phyloP scores from a whole-genome alignment of 2,329 filamentous ascomycete genomes.

The Ramularia collo-cygni region DNA sequence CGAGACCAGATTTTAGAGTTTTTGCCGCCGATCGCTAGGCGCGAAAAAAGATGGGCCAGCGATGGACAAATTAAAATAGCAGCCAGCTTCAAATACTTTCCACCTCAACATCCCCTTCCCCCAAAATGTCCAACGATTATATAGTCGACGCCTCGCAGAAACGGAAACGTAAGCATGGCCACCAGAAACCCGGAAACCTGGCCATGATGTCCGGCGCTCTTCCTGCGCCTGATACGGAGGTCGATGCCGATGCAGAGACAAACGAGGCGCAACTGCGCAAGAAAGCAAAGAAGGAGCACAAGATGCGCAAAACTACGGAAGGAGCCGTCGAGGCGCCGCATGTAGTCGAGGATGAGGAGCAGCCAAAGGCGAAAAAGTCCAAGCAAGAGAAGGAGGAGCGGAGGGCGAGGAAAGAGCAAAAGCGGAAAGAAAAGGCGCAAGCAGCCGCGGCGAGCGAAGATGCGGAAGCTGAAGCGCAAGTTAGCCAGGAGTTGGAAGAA shows the following conservation, averaged over 20 bases:
- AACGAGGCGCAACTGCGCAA: slow-evolving; percentile 15
- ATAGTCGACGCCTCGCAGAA: slow-evolving; percentile 18
- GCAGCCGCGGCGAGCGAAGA: slow-evolving; percentile 13
- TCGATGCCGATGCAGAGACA: slow-evolving; percentile 10
- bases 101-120: too few relatives aligned
- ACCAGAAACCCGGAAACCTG: slow-evolving; percentile 16
- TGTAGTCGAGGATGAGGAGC: slow-evolving; percentile 15
- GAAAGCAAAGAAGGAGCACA: slow-evolving; percentile 28
- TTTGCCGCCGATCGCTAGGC: too few relatives aligned
- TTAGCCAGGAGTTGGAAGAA: slow-evolving; percentile 25
- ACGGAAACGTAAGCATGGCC: slow-evolving; percentile 19
- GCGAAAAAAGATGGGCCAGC: too few relatives aligned
- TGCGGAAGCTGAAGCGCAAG: slow-evolving; percentile 20
- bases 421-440: slow-evolving; percentile 6
- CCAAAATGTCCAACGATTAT: slow-evolving; percentile 22
- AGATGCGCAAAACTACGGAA: slow-evolving; percentile 26
- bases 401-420: slow-evolving; percentile 13
- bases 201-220: slow-evolving; percentile 31
- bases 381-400: slow-evolving; percentile 20
- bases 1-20: too few relatives aligned
- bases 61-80: too few relatives aligned
- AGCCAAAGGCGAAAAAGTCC: slow-evolving; percentile 20
- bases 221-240: slow-evolving; percentile 21
- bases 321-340: slow-evolving; percentile 9
- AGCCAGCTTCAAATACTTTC: too few relatives aligned